Percentiles rank a stretch among this genome's conserved stretches.
phyloP scores from a whole-genome alignment of 177 flowering plant species.

The Tripterygium wilfordii region DNA sequence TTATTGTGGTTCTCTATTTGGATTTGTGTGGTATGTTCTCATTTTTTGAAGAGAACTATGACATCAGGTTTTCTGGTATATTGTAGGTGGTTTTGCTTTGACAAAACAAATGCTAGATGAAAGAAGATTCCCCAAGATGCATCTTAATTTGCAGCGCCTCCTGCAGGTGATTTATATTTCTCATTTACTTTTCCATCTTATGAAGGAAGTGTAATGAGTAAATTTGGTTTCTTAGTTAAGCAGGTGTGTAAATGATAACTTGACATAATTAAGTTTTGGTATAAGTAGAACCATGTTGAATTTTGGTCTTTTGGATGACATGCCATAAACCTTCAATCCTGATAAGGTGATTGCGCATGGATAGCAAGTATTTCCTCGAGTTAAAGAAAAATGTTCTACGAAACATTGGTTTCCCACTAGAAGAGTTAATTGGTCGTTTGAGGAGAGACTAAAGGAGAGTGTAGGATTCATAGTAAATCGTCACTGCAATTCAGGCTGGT shows the following conservation, averaged over 20 bases:
- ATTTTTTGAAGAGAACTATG: too few species aligned
- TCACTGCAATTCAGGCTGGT: slow-evolving; percentile 89
- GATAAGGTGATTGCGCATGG: slow-evolving; percentile 93
- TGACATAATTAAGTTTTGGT: too few species aligned
- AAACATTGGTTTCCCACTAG: slow-evolving; percentile 85
- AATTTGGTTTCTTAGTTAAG: too few species aligned
- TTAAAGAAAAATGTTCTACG: slow-evolving; percentile 83
- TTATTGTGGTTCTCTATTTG: too few species aligned
- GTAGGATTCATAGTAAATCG: slow-evolving; percentile 91
- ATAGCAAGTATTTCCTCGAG: slow-evolving; percentile 95
- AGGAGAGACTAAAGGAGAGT: slow-evolving; percentile 89
- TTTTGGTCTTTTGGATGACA: too few species aligned
- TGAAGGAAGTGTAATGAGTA: too few species aligned
- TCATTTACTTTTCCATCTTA: background rate
- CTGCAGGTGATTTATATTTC: slow-evolving; percentile 56
- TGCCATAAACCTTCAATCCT: too few species aligned
- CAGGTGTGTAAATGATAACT: too few species aligned
- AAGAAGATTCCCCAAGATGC: slow-evolving; percentile 92
- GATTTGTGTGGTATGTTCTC: too few species aligned
- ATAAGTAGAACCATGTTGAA: too few species aligned
- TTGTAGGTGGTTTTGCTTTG: slow-evolving; percentile 71
- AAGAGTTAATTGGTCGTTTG: slow-evolving; percentile 75
- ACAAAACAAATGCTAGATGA: slow-evolving; percentile 94
- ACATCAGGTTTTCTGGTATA: too few species aligned
- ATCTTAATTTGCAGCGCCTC: slow-evolving; percentile 86